These are phyloP conservation scores for Aureobasidium sp. DNA, from an alignment of 2,329 filamentous ascomycete species.

Conservation along the genomic window DNA sequence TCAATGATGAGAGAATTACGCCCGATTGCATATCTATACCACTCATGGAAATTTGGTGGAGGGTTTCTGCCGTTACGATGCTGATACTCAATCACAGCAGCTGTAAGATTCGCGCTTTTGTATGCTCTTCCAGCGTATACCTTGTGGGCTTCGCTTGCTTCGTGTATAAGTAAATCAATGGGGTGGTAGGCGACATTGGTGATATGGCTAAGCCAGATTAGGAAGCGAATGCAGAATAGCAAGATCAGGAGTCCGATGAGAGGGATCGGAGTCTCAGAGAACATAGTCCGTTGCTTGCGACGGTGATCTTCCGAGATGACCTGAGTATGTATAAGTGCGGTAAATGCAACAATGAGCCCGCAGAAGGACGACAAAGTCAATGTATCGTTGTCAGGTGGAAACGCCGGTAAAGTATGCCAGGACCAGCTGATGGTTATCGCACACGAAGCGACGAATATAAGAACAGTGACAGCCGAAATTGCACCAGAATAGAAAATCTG, in stretches of 20 bases:
- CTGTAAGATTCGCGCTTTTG: slow-evolving; percentile 38
- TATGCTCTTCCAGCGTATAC: slow-evolving; percentile 41
- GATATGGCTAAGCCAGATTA: slow-evolving; percentile 34
- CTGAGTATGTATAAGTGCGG: slow-evolving; percentile 5
- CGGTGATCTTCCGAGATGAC: neutral
- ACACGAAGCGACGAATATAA: slow-evolving; percentile 30
- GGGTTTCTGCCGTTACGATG: slow-evolving; percentile 46
- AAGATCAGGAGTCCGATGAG: slow-evolving; percentile 28
- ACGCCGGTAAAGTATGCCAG: slow-evolving; percentile 27
- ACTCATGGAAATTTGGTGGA: slow-evolving; percentile 52
- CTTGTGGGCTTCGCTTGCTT: slow-evolving; percentile 41
- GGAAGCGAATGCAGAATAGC: slow-evolving; percentile 35
- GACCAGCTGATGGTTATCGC: slow-evolving; percentile 26
- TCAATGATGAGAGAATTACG: slow-evolving; percentile 48
- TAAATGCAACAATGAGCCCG: neutral
- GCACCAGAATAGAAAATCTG: slow-evolving; percentile 35
- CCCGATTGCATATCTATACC: slow-evolving; percentile 49
- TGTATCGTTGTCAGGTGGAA: slow-evolving; percentile 21
- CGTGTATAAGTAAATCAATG: slow-evolving; percentile 46
- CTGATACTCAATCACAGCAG: slow-evolving; percentile 45
- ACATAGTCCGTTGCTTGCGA: neutral
- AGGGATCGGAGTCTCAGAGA: neutral
- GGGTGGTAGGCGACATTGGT: slow-evolving; percentile 41
- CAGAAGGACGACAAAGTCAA: slow-evolving; percentile 17
- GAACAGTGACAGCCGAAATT: slow-evolving; percentile 32